Percentiles rank a stretch among this genome's conserved stretches.
phyloP scores from a whole-genome alignment of 768 basidiomycete species.

The Mycena galericulata region DNA sequence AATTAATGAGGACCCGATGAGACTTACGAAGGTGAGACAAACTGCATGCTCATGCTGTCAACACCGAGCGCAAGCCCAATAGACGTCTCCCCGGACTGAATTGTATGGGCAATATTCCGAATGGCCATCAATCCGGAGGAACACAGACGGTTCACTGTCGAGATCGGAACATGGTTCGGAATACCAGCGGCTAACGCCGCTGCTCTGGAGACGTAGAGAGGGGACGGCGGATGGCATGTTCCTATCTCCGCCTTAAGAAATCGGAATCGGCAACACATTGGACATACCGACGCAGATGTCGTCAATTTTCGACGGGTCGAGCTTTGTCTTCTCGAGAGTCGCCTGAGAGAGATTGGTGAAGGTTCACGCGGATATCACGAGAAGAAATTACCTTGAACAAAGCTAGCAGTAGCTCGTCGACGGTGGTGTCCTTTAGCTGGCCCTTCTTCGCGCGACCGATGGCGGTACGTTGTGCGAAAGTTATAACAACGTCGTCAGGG shows the following conservation, averaged over 20 bases:
- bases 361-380: not conserved
- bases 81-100: conserved; percentile 84
- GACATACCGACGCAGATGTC: conserved; percentile 86
- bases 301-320: conserved; percentile 79
- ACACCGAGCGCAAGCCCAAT: conserved; percentile 88
- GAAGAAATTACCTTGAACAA: conserved; percentile 74
- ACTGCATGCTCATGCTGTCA: conserved; percentile 89
- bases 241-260: conserved; percentile 53
- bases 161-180: conserved; percentile 87
- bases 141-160: conserved; percentile 93
- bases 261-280: not conserved
- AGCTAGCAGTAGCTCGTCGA: conserved; percentile 88
- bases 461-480: conserved; percentile 91
- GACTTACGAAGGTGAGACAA: conserved; percentile 36
- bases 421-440: conserved; percentile 87
- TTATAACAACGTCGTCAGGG: conserved; percentile 90
- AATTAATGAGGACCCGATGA: conserved; percentile 13
- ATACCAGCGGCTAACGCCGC: conserved; percentile 92
- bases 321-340: conserved; percentile 70
- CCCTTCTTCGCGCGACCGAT: conserved; percentile 91
- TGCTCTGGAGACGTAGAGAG: conserved; percentile 85
- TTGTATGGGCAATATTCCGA: conserved; percentile 88
- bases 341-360: conserved; percentile 56
- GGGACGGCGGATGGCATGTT: conserved; percentile 87
- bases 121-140: conserved; percentile 97